Conservation (phyloP, 2,329 filamentous ascomycete species). For the Daldinia eschscholtzii region DNA sequence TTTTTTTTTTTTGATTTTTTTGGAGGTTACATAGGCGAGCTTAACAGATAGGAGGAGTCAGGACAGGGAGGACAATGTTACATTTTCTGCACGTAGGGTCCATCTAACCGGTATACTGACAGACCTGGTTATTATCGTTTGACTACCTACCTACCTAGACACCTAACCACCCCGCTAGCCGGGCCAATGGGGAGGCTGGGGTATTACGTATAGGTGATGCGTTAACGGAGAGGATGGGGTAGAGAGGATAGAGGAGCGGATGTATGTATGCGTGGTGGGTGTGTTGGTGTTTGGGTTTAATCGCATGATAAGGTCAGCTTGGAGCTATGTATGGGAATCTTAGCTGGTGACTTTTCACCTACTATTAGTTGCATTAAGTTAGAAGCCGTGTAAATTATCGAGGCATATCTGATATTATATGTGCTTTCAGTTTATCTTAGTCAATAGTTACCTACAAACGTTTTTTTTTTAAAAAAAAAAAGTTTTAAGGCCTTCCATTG, state of each 20-base stretch:
- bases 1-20: background rate
- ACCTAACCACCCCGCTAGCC: background rate
- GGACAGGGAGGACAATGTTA: background rate
- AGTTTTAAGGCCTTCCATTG: too few relatives aligned
- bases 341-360: too few relatives aligned
- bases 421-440: too few relatives aligned
- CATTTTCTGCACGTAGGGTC: slow-evolving; percentile 8
- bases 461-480: too few relatives aligned
- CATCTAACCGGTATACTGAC: background rate
- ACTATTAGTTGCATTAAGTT: too few relatives aligned
- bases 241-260: background rate
- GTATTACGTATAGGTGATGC: slow-evolving; percentile 7
- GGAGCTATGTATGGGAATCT: too few relatives aligned
- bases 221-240: background rate
- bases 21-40: background rate
- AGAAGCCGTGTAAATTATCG: too few relatives aligned
- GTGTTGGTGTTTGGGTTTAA: background rate
- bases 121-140: background rate
- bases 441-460: too few relatives aligned
- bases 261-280: background rate
- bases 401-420: too few relatives aligned
- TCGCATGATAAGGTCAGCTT: too few relatives aligned
- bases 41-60: background rate
- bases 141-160: too few relatives aligned
- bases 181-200: slow-evolving; percentile 3